Conservation (phyloP, 192 early-diverging fungal genomes). For the Coemansia guatemalensis region DNA sequence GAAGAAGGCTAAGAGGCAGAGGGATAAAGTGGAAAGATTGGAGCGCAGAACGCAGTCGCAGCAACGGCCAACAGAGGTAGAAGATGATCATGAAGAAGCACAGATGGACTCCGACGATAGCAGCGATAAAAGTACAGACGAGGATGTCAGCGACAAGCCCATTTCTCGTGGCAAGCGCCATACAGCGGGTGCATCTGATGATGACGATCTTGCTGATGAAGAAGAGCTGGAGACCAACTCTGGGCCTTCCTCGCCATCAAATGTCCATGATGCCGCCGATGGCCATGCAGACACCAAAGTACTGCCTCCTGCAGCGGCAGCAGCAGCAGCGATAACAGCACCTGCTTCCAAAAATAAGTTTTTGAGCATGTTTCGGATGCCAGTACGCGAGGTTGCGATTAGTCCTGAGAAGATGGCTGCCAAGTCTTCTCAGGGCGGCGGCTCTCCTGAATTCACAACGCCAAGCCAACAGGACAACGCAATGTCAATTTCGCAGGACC, state of each 20-base stretch:
- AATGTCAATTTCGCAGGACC: slow-evolving; percentile 24
- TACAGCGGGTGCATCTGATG: slow-evolving; percentile 18
- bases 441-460: not conserved
- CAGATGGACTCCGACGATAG: not conserved
- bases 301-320: not conserved
- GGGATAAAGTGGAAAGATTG: not conserved
- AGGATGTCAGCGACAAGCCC: not conserved
- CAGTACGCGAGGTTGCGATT: slow-evolving; percentile 8
- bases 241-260: not conserved
- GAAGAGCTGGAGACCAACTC: not conserved
- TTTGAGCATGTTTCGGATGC: slow-evolving; percentile 48
- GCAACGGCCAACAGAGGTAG: not conserved
- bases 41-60: not conserved
- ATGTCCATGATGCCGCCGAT: not conserved
- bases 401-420: not conserved
- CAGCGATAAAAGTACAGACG: not conserved
- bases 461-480: slow-evolving; percentile 8
- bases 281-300: not conserved
- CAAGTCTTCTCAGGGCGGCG: not conserved
- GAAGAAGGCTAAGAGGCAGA: not conserved
- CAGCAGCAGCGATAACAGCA: not conserved
- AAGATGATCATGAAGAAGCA: not conserved
- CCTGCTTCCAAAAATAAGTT: slow-evolving; percentile 32
- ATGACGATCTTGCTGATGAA: slow-evolving; percentile 16
- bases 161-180: slow-evolving; percentile 2